A percentile compares a stretch with the other conserved stretches of the same genome.
Conservation (phyloP, 495 filamentous ascomycete species). For the Annulohypoxylon moriforme region DNA sequence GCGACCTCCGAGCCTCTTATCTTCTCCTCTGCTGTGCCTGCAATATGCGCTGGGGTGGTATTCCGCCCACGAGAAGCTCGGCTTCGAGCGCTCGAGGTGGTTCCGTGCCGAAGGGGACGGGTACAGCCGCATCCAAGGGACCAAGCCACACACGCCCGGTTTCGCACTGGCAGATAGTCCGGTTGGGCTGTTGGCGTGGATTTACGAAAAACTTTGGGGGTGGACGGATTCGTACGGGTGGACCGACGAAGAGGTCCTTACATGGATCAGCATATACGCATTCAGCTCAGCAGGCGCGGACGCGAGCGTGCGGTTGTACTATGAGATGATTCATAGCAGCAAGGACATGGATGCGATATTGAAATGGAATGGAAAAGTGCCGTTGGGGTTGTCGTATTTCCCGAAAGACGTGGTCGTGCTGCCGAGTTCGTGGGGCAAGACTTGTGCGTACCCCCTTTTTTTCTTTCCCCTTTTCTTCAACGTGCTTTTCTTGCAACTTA, state of each 20-base stretch:
- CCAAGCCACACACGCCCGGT: constrained; percentile 70
- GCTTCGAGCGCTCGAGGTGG: constrained; percentile 57
- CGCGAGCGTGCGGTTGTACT: constrained; percentile 64
- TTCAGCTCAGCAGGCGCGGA: constrained; percentile 66
- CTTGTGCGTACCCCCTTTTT: constrained; percentile 23
- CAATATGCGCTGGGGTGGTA: constrained; percentile 51
- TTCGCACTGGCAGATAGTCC: constrained; percentile 67
- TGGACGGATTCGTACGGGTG: constrained; percentile 73
- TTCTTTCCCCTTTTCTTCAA: background rate
- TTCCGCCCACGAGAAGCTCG: constrained; percentile 50
- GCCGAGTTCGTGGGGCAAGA: constrained; percentile 62
- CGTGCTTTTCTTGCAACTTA: background rate
- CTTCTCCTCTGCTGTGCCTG: constrained; percentile 53
- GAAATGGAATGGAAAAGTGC: constrained; percentile 14
- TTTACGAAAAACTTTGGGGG: constrained; percentile 73
- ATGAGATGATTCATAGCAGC: background rate
- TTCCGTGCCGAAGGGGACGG: constrained; percentile 60
- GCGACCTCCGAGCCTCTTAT: constrained; percentile 42
- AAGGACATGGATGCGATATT: background rate
- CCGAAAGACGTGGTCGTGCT: constrained; percentile 62
- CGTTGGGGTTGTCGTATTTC: constrained; percentile 61
- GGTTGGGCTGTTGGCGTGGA: constrained; percentile 69
- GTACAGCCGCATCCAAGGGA: constrained; percentile 64
- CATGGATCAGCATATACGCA: constrained; percentile 69
- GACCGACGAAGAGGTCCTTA: constrained; percentile 72